Evolutionary conservation across 768 basidiomycete species (phyloP).

Genomic region (Boletus reticuloceps): DNA sequence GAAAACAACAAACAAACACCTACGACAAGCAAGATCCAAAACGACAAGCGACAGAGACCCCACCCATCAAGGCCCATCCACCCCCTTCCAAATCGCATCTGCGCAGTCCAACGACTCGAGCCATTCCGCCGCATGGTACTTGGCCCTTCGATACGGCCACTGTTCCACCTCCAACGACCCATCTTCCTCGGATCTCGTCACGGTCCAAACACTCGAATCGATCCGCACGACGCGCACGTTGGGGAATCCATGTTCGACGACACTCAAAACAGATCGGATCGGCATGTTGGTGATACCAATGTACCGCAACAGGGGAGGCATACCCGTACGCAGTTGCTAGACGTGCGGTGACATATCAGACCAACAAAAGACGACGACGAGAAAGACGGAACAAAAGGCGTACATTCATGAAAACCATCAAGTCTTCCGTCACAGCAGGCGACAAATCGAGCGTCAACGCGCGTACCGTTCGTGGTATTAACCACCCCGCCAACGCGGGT

Average conservation of each 20-base stretch:
- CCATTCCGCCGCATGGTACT: slow-evolving; percentile 58
- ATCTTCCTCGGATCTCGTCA: slow-evolving; percentile 30
- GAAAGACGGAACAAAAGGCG: not conserved
- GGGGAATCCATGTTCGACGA: slow-evolving; percentile 61
- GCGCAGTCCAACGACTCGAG: slow-evolving; percentile 64
- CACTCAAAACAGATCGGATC: slow-evolving; percentile 35
- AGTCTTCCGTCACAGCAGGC: slow-evolving; percentile 38
- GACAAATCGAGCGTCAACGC: slow-evolving; percentile 45
- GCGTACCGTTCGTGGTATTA: slow-evolving; percentile 54
- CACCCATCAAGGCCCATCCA: slow-evolving; percentile 4
- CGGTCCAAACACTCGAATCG: slow-evolving; percentile 55
- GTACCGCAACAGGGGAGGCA: slow-evolving; percentile 53
- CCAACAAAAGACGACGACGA: not conserved
- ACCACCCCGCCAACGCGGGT: slow-evolving; percentile 62
- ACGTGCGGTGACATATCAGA: not conserved
- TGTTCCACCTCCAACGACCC: slow-evolving; percentile 45
- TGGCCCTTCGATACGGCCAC: slow-evolving; percentile 53
- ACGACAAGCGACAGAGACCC: too few species aligned
- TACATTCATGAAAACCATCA: slow-evolving; percentile 42
- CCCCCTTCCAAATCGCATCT: slow-evolving; percentile 42
- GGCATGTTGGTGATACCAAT: slow-evolving; percentile 53
- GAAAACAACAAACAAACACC: too few species aligned
- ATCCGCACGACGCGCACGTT: slow-evolving; percentile 56
- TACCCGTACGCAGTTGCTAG: slow-evolving; percentile 60
- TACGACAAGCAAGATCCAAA: not conserved